Conservation (phyloP, 2,329 filamentous ascomycete genomes). For the Pseudocercospora pini-densiflorae region DNA sequence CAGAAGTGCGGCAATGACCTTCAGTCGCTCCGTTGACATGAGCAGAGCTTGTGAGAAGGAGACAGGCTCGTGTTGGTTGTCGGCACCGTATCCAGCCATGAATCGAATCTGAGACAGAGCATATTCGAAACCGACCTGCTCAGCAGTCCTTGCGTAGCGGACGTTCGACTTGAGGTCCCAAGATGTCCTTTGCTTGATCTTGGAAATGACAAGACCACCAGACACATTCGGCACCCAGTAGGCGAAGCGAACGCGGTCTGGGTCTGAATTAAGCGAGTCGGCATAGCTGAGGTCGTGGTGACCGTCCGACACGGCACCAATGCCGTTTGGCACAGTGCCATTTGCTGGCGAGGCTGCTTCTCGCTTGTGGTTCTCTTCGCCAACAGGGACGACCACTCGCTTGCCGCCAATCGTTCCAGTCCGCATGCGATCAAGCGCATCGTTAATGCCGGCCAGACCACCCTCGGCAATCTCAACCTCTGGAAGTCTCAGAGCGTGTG, state of each 20-base stretch:
- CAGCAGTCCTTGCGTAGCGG: constrained; percentile 55
- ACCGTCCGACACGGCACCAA: constrained; percentile 19
- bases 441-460: constrained; percentile 70
- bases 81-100: constrained; percentile 51
- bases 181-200: constrained; percentile 55
- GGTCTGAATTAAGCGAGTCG: constrained; percentile 48
- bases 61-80: constrained; percentile 58
- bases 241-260: constrained; percentile 53
- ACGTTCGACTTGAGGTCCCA: constrained; percentile 57
- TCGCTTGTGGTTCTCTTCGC: constrained; percentile 28
- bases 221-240: constrained; percentile 62
- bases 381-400: constrained; percentile 64
- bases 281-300: constrained; percentile 38
- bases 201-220: constrained; percentile 58
- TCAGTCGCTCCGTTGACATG: constrained; percentile 53
- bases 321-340: constrained; percentile 27
- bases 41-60: constrained; percentile 58
- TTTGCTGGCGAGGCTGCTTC: constrained; percentile 17
- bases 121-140: constrained; percentile 56
- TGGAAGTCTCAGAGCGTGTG: constrained; percentile 60
- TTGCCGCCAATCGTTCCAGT: constrained; percentile 70
- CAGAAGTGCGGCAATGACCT: constrained; percentile 57
- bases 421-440: constrained; percentile 67
- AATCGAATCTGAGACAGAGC: constrained; percentile 59
- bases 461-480: constrained; percentile 68